A percentile compares a stretch with the other conserved stretches of the same genome.
Evolutionary conservation across 495 filamentous ascomycete species (phyloP).

Genomic region (Elaphomyces granulatus): DNA sequence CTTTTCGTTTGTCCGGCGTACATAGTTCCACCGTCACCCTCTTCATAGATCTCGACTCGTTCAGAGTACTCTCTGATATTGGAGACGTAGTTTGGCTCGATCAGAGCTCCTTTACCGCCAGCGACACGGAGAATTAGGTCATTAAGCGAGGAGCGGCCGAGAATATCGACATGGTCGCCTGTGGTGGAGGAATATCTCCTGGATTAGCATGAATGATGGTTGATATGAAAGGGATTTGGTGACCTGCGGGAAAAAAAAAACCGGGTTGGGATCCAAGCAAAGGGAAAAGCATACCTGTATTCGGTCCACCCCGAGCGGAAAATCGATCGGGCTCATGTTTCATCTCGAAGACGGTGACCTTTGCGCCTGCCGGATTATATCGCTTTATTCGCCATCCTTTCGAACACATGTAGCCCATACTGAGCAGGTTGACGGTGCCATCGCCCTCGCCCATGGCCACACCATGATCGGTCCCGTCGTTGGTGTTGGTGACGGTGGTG

Average conservation of each 20-base stretch:
- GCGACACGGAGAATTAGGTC: conserved; percentile 81
- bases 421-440: conserved; percentile 81
- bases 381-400: conserved; percentile 83
- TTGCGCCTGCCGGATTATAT: conserved; percentile 74
- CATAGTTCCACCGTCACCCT: too few species aligned
- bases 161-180: conserved; percentile 93
- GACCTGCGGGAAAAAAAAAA: too few species aligned
- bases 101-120: conserved; percentile 69
- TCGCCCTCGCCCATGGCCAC: conserved; percentile 91
- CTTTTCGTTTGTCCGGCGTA: too few species aligned
- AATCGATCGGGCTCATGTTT: conserved; percentile 90
- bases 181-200: too few species aligned
- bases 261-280: too few species aligned
- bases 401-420: conserved; percentile 89
- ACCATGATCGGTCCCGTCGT: conserved; percentile 60
- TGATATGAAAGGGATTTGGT: not conserved
- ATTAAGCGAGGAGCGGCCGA: conserved; percentile 77
- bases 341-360: conserved; percentile 86
- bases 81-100: conserved; percentile 63
- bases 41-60: conserved; percentile 61
- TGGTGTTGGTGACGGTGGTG: conserved; percentile 52
- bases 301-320: conserved; percentile 80
- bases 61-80: conserved; percentile 70
- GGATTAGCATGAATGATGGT: not conserved
- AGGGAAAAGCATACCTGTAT: conserved; percentile 46